phyloP scores from a whole-genome alignment of 2,329 filamentous ascomycete genomes.

The Lasiodiplodia citricola region DNA sequence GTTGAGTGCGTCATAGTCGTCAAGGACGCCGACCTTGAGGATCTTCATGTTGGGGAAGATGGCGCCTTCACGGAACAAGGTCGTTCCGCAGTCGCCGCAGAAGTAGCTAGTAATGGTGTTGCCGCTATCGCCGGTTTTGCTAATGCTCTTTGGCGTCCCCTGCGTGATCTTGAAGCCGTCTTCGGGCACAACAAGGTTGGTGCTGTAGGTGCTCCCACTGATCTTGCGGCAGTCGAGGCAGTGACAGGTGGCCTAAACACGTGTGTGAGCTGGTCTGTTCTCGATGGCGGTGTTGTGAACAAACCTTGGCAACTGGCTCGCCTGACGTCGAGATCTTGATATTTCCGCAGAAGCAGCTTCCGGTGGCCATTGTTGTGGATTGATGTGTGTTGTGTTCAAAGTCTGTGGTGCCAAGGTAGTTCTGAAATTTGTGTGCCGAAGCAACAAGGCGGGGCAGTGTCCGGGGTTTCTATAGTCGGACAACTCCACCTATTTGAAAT shows the following conservation, averaged over 20 bases:
- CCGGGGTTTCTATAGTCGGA: background rate
- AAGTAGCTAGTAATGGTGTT: slow-evolving; percentile 62
- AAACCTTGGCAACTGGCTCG: slow-evolving; percentile 42
- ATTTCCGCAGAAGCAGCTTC: slow-evolving; percentile 59
- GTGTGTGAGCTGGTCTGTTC: background rate
- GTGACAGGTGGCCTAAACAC: slow-evolving; percentile 43
- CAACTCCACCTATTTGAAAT: slow-evolving; percentile 2
- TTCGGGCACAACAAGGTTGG: slow-evolving; percentile 54
- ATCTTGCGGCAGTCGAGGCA: slow-evolving; percentile 65
- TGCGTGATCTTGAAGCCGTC: slow-evolving; percentile 52
- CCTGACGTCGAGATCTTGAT: slow-evolving; percentile 55
- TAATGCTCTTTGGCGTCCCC: slow-evolving; percentile 58
- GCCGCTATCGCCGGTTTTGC: slow-evolving; percentile 59
- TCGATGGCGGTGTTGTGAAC: background rate
- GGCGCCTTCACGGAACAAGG: slow-evolving; percentile 1
- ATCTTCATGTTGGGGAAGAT: slow-evolving; percentile 1
- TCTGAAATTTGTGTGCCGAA: background rate
- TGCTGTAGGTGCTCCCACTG: slow-evolving; percentile 58
- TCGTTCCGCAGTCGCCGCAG: slow-evolving; percentile 38
- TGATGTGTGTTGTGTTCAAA: background rate
- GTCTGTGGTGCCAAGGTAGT: background rate
- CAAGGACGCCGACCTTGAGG: slow-evolving; percentile 22
- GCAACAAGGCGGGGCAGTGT: background rate
- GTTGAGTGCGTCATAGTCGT: slow-evolving; percentile 29
- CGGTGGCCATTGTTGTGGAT: slow-evolving; percentile 39